Evolutionary conservation across 805 yeast species (phyloP).

Genomic region (Pichia membranifaciens): DNA sequence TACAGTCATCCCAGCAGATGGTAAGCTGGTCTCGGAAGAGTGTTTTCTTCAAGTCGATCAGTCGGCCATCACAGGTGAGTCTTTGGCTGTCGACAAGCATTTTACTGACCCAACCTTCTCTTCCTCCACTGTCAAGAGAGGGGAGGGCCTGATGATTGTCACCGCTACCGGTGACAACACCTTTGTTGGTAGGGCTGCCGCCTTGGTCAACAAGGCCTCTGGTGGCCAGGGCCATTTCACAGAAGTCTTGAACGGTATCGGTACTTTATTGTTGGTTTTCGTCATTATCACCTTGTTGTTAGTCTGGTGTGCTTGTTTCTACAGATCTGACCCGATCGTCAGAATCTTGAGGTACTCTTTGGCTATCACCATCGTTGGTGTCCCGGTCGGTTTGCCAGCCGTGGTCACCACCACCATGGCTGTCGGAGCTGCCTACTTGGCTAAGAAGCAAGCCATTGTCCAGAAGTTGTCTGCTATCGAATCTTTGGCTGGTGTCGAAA

Average conservation of each 20-base stretch:
- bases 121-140: slow-evolving; percentile 91
- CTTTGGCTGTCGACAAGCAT: slow-evolving; percentile 89
- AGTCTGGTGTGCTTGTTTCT: slow-evolving; percentile 92
- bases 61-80: slow-evolving; percentile 97
- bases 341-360: slow-evolving; percentile 84
- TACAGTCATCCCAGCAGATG: slow-evolving; percentile 88
- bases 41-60: slow-evolving; percentile 88
- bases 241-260: slow-evolving; percentile 96
- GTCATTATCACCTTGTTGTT: slow-evolving; percentile 81
- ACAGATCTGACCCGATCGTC: slow-evolving; percentile 84
- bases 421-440: slow-evolving; percentile 98
- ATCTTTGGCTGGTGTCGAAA: slow-evolving; percentile 92
- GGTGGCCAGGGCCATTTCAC: slow-evolving; percentile 95
- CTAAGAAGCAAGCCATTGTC: slow-evolving; percentile 95
- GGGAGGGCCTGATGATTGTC: slow-evolving; percentile 91
- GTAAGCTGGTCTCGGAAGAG: slow-evolving; percentile 76
- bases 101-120: slow-evolving; percentile 84
- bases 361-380: slow-evolving; percentile 96
- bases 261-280: slow-evolving; percentile 83
- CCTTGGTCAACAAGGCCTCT: slow-evolving; percentile 93
- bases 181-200: slow-evolving; percentile 96
- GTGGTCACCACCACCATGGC: slow-evolving; percentile 99
- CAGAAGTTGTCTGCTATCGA: slow-evolving; percentile 92
- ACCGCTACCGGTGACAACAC: slow-evolving; percentile 95
- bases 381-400: slow-evolving; percentile 98